Percentiles rank a stretch among this genome's conserved stretches.
Conservation (phyloP, 371 early-diverging fungal species). For the Syncephalastrum contaminatum region DNA sequence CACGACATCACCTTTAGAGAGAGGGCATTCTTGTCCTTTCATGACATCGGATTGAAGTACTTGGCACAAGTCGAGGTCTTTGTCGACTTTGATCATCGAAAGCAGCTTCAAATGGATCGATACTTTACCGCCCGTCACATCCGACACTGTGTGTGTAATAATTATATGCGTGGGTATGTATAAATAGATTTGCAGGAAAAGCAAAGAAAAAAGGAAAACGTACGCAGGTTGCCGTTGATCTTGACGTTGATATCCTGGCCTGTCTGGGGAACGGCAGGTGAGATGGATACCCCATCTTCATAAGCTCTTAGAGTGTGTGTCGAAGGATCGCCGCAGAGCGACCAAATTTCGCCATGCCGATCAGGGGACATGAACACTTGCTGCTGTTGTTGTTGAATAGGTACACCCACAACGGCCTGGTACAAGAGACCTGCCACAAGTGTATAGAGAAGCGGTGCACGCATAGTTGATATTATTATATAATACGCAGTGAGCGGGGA, state of each 20-base stretch:
- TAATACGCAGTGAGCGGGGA: too few species aligned
- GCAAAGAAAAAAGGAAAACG: neutral
- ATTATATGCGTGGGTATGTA: neutral
- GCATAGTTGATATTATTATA: too few species aligned
- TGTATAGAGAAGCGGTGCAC: too few species aligned
- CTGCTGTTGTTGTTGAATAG: conserved; percentile 6
- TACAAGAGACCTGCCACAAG: too few species aligned
- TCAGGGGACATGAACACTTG: conserved; percentile 28
- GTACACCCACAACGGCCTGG: too few species aligned
- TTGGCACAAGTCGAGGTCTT: conserved; percentile 39
- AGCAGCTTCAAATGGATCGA: conserved; percentile 42
- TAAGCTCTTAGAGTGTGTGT: conserved; percentile 37
- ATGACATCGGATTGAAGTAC: conserved; percentile 42
- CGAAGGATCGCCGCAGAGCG: conserved; percentile 35
- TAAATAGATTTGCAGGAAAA: neutral
- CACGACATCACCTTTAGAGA: conserved; percentile 33
- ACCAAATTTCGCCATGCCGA: conserved; percentile 46
- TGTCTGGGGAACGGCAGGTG: conserved; percentile 34
- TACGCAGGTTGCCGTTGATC: conserved; percentile 40
- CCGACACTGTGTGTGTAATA: conserved; percentile 19
- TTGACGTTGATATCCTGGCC: conserved; percentile 44
- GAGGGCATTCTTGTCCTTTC: conserved; percentile 31
- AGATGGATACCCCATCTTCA: conserved; percentile 38
- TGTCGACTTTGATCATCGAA: conserved; percentile 47
- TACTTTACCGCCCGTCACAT: conserved; percentile 36